phyloP scores from a whole-genome alignment of 2,329 filamentous ascomycete species.

The Stagonosporopsis chrysanthemi region DNA sequence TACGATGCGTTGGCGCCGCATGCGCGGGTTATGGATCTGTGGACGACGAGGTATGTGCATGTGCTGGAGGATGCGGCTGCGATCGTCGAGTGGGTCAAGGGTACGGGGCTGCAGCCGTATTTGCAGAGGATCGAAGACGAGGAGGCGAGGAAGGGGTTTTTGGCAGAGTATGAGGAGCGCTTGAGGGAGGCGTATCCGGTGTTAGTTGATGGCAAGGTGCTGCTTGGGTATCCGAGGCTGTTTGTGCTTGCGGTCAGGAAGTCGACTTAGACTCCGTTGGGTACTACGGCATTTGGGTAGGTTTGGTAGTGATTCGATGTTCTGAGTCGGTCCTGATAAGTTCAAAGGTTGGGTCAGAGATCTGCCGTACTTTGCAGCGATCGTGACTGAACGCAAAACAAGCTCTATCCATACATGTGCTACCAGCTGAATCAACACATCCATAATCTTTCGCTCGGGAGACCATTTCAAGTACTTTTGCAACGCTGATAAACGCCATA shows the following conservation, averaged over 20 bases:
- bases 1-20: slow-evolving; percentile 59
- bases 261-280: slow-evolving; percentile 9
- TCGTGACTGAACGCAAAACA: too few relatives aligned
- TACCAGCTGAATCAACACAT: not conserved
- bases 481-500: not conserved
- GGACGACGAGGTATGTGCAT: slow-evolving; percentile 64
- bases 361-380: too few relatives aligned
- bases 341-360: too few relatives aligned
- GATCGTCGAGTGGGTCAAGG: slow-evolving; percentile 68
- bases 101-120: slow-evolving; percentile 64
- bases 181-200: slow-evolving; percentile 56
- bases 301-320: too few relatives aligned
- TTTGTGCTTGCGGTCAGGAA: slow-evolving; percentile 59
- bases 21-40: slow-evolving; percentile 58
- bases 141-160: slow-evolving; percentile 50
- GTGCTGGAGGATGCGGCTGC: slow-evolving; percentile 56
- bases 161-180: slow-evolving; percentile 56
- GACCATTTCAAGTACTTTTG: not conserved
- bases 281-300: not conserved
- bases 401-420: not conserved
- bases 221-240: slow-evolving; percentile 64
- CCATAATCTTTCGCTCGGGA: not conserved
- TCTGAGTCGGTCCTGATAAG: too few relatives aligned
- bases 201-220: slow-evolving; percentile 60
- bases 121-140: slow-evolving; percentile 57